Evolutionary conservation across 768 basidiomycete genomes (phyloP), one percentile per base, ranked within the genome.

Genomic region (Trametopsis cervina): DNA sequence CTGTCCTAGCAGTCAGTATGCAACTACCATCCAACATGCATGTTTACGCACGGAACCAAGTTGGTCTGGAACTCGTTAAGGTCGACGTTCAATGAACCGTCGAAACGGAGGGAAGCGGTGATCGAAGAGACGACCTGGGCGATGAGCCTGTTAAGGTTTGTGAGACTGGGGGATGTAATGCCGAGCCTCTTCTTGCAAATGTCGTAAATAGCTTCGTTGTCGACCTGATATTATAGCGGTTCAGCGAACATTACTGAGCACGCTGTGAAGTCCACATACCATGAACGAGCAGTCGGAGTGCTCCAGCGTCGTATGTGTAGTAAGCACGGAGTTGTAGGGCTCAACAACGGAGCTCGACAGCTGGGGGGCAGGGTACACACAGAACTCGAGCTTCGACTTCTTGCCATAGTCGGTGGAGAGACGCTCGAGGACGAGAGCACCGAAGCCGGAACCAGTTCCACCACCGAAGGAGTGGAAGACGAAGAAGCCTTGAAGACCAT

Each of bases 211-310:
- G 77, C 80, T 66, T 83, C 80, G 65, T 83, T 83, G 61, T 83
- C 80, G 23, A 69, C 65, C 64, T 65, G 40, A 11, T n/a, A 23
- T 37, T 11, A 25, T 13, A 11, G 25, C 20, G 23, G 36, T 17
- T 22, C 25, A 22, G 13, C 17, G 12, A 39, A 24, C 17, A 49
- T 36, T 18, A 12, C 25, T 26, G 6, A 41, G 36, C 22, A 5
- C 20, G n/a, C n/a, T n/a, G 11, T 1, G 13, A 26, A 46, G 18
- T 21, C 12, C 10, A 46, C 45, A 43, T 54, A 86, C 96, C 95
- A 99, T 98, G 78, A 99, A 99, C 29, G 96, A 97, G 69, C 96
- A 99, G 73, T 99, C 96, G n/a, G 96, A 96, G 72, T 99, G 96
- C 69, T 98, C 96, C 50, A 98, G 84, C 48, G 96, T 98, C 37